Conservation (phyloP, 2,329 filamentous ascomycete species). For the Chaetothyriales sp. region DNA sequence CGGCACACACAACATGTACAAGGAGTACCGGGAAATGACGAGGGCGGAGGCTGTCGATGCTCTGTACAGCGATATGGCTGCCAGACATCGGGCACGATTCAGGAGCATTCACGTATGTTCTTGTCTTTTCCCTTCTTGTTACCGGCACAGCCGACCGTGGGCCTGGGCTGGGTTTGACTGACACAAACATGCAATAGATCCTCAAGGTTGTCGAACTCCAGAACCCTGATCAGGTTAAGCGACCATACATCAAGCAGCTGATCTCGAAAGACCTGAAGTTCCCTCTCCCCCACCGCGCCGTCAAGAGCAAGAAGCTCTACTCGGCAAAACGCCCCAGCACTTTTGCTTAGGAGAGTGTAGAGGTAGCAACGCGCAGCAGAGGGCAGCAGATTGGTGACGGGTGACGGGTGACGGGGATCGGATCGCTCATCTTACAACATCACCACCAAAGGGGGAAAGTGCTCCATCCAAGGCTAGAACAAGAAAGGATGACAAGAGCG, state of each 20-base stretch:
- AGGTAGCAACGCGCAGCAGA: no score
- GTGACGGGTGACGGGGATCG: no score
- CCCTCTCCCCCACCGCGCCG: conserved; percentile 92
- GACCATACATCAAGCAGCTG: conserved; percentile 99
- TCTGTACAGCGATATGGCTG: conserved; percentile 99
- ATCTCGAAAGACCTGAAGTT: conserved; percentile 89
- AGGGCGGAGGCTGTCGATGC: conserved; percentile 88
- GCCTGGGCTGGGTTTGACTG: conserved; percentile 16
- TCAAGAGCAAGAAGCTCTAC: conserved; percentile 84
- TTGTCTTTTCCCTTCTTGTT: no score
- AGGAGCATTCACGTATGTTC: conserved; percentile 88
- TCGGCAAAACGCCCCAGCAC: conserved; percentile 84
- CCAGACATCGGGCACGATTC: conserved; percentile 95
- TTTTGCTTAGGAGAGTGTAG: conserved; percentile 62
- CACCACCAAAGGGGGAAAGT: neutral
- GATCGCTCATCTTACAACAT: no score
- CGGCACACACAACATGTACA: conserved; percentile 99
- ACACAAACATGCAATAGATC: conserved; percentile 45
- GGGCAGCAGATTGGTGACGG: no score
- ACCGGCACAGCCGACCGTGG: neutral
- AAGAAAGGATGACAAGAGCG: neutral
- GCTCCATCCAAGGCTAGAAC: neutral
- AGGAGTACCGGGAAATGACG: conserved; percentile 99
- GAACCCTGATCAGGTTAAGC: conserved; percentile 87
- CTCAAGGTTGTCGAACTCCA: conserved; percentile 96